These are phyloP conservation scores for Canariomyces notabilis DNA, from an alignment of 2,329 filamentous ascomycete species.

Conservation along the genomic window DNA sequence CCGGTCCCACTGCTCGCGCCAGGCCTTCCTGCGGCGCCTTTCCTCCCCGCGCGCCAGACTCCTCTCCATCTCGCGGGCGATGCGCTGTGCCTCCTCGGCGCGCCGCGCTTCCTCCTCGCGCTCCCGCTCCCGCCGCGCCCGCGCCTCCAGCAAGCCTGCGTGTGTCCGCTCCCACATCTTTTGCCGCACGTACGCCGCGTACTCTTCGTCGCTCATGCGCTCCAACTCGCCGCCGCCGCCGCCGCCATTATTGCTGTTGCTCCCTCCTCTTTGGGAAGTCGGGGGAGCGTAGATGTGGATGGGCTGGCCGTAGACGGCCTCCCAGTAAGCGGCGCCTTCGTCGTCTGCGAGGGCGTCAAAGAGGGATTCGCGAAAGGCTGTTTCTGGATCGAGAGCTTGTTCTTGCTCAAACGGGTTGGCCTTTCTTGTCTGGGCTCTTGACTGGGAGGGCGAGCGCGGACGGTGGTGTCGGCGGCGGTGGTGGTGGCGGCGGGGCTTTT, in stretches of 20 bases:
- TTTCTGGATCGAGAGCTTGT: constrained; percentile 56
- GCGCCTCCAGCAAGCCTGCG: constrained; percentile 74
- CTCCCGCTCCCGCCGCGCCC: constrained; percentile 55
- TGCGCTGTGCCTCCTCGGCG: constrained; percentile 35
- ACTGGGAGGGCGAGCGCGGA: constrained; percentile 41
- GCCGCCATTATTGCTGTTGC: too few relatives aligned
- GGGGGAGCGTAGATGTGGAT: constrained; percentile 67
- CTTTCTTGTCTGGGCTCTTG: constrained; percentile 13
- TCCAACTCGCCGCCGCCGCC: constrained; percentile 55
- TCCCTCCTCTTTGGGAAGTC: not conserved
- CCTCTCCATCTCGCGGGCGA: constrained; percentile 63
- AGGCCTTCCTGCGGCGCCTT: constrained; percentile 50
- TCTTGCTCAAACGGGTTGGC: constrained; percentile 42
- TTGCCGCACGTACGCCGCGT: constrained; percentile 74
- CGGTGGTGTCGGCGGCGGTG: constrained; percentile 27
- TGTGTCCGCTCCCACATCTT: constrained; percentile 97
- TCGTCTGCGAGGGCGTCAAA: constrained; percentile 97
- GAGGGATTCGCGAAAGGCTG: constrained; percentile 85
- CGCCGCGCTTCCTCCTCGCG: constrained; percentile 37
- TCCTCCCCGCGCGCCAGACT: constrained; percentile 64
- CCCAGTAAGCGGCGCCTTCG: constrained; percentile 93
- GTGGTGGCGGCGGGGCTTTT: constrained; percentile 14
- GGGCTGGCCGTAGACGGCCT: constrained; percentile 92
- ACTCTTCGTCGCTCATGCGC: constrained; percentile 88
- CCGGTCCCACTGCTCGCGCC: constrained; percentile 56